Evolutionary conservation across 305 asterid genomes (phyloP), one percentile per base, ranked within the genome.

Genomic region (Fraxinus sp.): DNA sequence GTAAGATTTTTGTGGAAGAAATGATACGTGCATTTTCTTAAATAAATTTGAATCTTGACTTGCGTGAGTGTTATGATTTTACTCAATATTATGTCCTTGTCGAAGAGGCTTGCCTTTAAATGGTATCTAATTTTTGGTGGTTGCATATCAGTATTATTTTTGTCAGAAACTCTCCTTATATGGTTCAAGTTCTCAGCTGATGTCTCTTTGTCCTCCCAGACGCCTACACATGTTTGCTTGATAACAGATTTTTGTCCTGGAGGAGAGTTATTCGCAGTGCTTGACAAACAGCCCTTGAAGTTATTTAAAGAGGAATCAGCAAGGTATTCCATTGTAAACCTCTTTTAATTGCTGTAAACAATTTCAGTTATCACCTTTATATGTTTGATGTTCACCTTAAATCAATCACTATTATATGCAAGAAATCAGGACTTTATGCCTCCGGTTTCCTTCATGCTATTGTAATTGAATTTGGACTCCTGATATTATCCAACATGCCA

Each of bases 201-300:
- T 83, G 82, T 78, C 59, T 77, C 81, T 87, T 75, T 84, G 37
- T 86, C 41, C 55, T 74, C 86, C 85, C 97, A 97, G 98, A 97
- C 99, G 79, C 89, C 95, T 79, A 95, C 98, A 22, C 99, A 97
- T 81, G 97, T 97, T 59, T 97, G 99, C 91, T 88, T 97, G 93
- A 93, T 97, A 86, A 95, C 99, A 37, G 99, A 97, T 85, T 97
- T 92, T 87, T 97, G 90, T 83, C 92, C 97, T 75, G 99, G 99
- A 62, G 99, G 99, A 86, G 99, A 97, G 88, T 87, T 97, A 84
- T 97, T 95, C 84, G 98, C 93, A 64, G 77, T 97, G 89, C 98
- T 97, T 72, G 99, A 97, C 91, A 95, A 90, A 87, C 99, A 97
- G 87, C 99, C 99, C 9, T 77, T 93, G 94, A 97, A 97, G 89